Evolutionary conservation across 257 asterid genomes (phyloP), one percentile per base, ranked within the genome.

Genomic region (Gentiana macrophylla): DNA sequence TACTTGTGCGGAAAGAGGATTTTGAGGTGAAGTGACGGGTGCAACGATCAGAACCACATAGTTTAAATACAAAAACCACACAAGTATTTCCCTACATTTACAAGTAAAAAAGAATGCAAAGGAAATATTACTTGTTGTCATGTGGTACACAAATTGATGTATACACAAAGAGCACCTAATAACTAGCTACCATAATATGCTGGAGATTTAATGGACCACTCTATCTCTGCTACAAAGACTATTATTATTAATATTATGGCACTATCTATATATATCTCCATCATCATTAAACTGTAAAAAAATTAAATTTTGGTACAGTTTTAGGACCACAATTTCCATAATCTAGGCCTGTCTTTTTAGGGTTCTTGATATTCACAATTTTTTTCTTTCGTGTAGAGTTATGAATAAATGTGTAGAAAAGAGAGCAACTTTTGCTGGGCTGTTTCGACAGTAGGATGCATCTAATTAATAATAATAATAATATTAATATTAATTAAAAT

Each of bases 281-380:
- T 53, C 34, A 33, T 44, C 3, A 59, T 32, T 48, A 32, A 34
- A 48, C 52, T 52, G 36, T 53, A 37, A 37, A 50, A 58, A 59
- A 49, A 66, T 59, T 48, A 61, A 50, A 51, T 68, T 24, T 56
- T 35, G 12, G 36, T 33, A 13, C 32, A 49, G 44, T 35, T 56
- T 43, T 45, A 60, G 75, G 75, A 70, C 75, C 75, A 70, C 70
- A 35, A 33, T 35, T 62, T 54, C 53, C 56, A 7, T 37, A 35
- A 13, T 13, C 36, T 50, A 64, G 57, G 52, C 57, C 32, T 35
- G 7, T 38, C 46, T 33, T 50, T 55, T 43, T 50, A 53, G 70
- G 63, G 59, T 45, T 65, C 54, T 58, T 58, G 55, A 59, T 49
- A 53, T 41, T 41, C 46, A 41, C 46, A 41, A 24, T 0, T 24